Evolutionary conservation across 805 yeast species (phyloP).

Genomic region (Vanderwaltozyma verrucispora): DNA sequence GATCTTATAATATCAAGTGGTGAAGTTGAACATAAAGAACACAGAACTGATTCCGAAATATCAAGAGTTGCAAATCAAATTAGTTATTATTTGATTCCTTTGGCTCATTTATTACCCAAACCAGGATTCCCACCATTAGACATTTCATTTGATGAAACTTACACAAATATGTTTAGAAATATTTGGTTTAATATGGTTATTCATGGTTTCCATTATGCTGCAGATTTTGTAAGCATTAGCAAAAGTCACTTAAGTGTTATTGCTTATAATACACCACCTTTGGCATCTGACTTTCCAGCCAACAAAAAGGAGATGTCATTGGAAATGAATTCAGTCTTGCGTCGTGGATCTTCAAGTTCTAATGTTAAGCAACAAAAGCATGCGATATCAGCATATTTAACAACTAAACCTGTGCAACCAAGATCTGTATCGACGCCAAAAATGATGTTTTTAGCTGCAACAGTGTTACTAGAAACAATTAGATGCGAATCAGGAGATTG

Average conservation of each 20-base stretch:
- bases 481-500: slow-evolving; percentile 77
- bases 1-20: slow-evolving; percentile 64
- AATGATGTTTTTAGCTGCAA: slow-evolving; percentile 78
- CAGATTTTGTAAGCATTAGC: slow-evolving; percentile 42
- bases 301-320: slow-evolving; percentile 84
- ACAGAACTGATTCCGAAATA: slow-evolving; percentile 66
- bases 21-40: slow-evolving; percentile 64
- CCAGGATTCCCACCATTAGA: slow-evolving; percentile 36
- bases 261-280: slow-evolving; percentile 80
- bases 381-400: slow-evolving; percentile 33
- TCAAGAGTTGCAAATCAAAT: slow-evolving; percentile 62
- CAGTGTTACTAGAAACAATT: slow-evolving; percentile 66
- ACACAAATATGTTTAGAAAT: slow-evolving; percentile 61
- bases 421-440: slow-evolving; percentile 58
- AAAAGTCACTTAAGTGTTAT: slow-evolving; percentile 46
- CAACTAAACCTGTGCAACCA: slow-evolving; percentile 40
- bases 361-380: slow-evolving; percentile 69
- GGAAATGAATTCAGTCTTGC: slow-evolving; percentile 80
- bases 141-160: slow-evolving; percentile 32
- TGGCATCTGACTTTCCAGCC: slow-evolving; percentile 72
- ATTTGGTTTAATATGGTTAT: slow-evolving; percentile 92
- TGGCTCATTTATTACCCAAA: slow-evolving; percentile 64
- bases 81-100: slow-evolving; percentile 52
- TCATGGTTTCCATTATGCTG: slow-evolving; percentile 69
- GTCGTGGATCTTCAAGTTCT: slow-evolving; percentile 80